A percentile compares a stretch with the other conserved stretches of the same genome.
These are phyloP conservation scores for Sequoiadendron giganteum DNA, from an alignment of 75 land plant genomes.

Conservation along the genomic window DNA sequence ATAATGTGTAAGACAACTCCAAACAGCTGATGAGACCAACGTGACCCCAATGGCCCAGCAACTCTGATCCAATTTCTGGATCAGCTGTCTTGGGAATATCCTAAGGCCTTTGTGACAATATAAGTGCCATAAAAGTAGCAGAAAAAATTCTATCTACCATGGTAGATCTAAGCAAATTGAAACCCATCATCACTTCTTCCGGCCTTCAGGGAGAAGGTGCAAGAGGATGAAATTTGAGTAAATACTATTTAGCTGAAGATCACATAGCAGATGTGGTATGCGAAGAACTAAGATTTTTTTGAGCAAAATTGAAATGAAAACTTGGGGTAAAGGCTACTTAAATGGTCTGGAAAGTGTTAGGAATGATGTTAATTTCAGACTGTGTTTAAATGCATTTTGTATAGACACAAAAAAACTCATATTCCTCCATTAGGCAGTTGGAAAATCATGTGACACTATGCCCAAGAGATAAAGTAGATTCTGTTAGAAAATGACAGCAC, in stretches of 20 bases:
- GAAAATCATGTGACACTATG: background rate
- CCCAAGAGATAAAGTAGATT: background rate
- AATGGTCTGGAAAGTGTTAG: background rate
- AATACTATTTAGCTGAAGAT: too few species aligned
- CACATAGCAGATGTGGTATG: background rate
- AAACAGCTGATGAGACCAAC: too few species aligned
- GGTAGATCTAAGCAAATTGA: background rate
- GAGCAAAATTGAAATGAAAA: background rate
- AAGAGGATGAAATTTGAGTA: background rate
- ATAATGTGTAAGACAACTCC: too few species aligned
- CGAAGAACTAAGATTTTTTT: background rate
- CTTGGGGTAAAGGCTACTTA: background rate
- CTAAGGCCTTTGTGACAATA: background rate
- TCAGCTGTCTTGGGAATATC: background rate
- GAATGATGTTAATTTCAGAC: too few species aligned
- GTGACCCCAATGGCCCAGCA: too few species aligned
- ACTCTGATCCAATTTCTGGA: too few species aligned
- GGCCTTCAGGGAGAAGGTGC: background rate
- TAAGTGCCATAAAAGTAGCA: too few species aligned
- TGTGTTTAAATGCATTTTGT: background rate
- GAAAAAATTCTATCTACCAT: background rate
- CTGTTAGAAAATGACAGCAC: background rate
- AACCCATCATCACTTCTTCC: background rate
- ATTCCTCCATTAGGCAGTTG: background rate
- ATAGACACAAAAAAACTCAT: too few species aligned